Evolutionary conservation across 345 rosid genomes (phyloP).

Genomic region (Murraya paniculata): DNA sequence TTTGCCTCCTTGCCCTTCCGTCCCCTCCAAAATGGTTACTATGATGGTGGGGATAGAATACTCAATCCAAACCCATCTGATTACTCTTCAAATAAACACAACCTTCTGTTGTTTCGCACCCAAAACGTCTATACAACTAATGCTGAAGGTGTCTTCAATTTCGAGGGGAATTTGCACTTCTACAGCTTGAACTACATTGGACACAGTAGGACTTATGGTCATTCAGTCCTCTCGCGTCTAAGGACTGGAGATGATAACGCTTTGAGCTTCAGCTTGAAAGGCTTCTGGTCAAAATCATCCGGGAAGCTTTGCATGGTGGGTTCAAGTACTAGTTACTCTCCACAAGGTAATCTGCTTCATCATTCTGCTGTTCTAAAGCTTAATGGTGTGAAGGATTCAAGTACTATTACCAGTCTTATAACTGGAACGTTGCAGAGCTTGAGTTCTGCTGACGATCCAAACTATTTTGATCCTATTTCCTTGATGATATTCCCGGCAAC

Average conservation of each 20-base stretch:
- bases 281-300: constrained; percentile 28
- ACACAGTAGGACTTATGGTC: background rate
- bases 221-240: background rate
- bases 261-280: constrained; percentile 26
- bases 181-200: background rate
- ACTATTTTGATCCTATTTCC: constrained; percentile 23
- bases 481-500: constrained; percentile 25
- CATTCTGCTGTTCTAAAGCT: constrained; percentile 26
- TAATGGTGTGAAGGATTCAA: constrained; percentile 12
- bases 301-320: constrained; percentile 44
- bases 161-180: constrained; percentile 21
- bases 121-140: constrained; percentile 20
- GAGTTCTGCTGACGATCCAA: constrained; percentile 8
- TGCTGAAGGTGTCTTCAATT: constrained; percentile 18
- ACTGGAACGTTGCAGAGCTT: constrained; percentile 25
- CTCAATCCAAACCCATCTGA: background rate
- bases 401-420: constrained; percentile 22
- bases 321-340: constrained; percentile 8
- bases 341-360: constrained; percentile 14
- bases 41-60: constrained; percentile 24
- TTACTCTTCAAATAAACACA: background rate
- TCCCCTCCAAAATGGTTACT: constrained; percentile 26
- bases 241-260: background rate
- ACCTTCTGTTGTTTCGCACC: constrained; percentile 6
- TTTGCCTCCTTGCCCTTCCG: constrained; percentile 21